Percentiles rank a stretch among this genome's conserved stretches.
Conservation (phyloP, 73 alveolate species). For the Paramecium sonneborni region DNA sequence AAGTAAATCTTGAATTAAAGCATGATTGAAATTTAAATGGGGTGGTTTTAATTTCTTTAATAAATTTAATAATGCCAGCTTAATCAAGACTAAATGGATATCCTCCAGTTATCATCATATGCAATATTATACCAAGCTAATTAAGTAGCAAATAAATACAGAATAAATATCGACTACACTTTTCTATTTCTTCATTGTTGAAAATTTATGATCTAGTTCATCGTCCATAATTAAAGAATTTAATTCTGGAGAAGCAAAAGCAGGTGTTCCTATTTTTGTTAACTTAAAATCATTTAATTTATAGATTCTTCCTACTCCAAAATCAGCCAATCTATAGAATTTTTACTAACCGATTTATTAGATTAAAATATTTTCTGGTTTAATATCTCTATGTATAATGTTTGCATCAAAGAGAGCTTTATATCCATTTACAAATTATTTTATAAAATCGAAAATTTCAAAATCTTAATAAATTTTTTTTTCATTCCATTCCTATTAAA, state of each 20-base stretch:
- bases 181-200: neutral
- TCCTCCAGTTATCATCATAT: neutral
- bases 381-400: constrained; percentile 61
- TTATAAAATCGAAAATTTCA: neutral
- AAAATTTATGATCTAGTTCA: neutral
- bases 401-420: neutral
- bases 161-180: neutral
- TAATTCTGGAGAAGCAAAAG: neutral
- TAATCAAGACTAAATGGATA: neutral
- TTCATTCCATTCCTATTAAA: neutral
- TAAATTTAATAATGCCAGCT: neutral
- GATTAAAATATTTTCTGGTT: constrained; percentile 40
- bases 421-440: constrained; percentile 37
- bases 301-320: neutral
- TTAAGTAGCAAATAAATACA: neutral
- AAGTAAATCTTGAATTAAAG: neutral
- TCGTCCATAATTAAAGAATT: neutral
- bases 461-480: neutral
- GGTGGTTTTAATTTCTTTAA: neutral
- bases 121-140: neutral
- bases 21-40: neutral
- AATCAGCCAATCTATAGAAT: neutral
- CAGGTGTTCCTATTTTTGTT: neutral
- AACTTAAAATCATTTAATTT: neutral
- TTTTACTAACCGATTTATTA: neutral